These are phyloP conservation scores for Grigorovia yakushimaensis DNA, from an alignment of 805 yeast species.

Conservation along the genomic window DNA sequence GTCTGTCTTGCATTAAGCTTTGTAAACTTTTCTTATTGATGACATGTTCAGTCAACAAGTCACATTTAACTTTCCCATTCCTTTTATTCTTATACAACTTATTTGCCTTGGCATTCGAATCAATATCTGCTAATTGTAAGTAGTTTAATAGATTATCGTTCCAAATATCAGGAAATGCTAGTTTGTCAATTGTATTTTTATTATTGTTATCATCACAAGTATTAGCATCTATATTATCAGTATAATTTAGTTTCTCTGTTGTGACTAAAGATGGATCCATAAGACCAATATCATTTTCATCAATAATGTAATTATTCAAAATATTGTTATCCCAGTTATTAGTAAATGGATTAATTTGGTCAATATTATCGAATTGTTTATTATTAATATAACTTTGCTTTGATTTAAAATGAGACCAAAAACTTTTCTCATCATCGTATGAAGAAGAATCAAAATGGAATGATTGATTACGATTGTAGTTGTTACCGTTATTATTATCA, in stretches of 20 bases:
- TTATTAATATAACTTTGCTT: not conserved
- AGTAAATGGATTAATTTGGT: not conserved
- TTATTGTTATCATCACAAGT: not conserved
- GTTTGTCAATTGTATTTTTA: too few relatives aligned
- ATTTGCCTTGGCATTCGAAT: not conserved
- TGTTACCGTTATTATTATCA: not conserved
- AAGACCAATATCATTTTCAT: not conserved
- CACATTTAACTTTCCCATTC: conserved; percentile 3
- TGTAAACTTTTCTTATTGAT: conserved; percentile 6
- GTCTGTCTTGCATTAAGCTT: conserved; percentile 2
- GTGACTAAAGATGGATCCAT: not conserved
- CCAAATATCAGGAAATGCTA: conserved; percentile 3
- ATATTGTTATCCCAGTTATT: not conserved
- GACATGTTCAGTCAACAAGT: conserved; percentile 7
- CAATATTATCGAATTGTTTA: too few relatives aligned
- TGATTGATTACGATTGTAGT: not conserved
- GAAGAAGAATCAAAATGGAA: too few relatives aligned
- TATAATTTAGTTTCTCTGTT: too few relatives aligned
- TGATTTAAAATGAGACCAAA: not conserved
- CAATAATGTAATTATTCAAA: not conserved
- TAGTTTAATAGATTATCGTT: not conserved
- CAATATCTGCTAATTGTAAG: not conserved
- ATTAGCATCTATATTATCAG: not conserved
- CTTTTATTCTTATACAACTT: not conserved
- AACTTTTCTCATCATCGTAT: not conserved